Conservation (phyloP, 306 rosid species). For the Carpinus fangiana region DNA sequence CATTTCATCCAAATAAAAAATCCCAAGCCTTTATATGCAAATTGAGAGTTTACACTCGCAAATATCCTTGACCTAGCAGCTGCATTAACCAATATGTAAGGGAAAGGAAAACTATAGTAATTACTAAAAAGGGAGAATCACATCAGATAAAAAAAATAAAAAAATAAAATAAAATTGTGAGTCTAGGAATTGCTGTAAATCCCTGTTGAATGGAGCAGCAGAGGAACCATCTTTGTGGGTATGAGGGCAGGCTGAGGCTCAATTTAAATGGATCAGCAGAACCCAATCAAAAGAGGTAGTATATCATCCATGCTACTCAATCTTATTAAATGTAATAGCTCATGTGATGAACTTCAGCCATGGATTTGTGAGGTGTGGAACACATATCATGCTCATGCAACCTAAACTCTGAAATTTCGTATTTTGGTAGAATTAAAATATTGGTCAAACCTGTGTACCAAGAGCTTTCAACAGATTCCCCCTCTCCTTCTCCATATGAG, state of each 20-base stretch:
- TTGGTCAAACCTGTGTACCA: slow-evolving; percentile 78
- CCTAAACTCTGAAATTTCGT: neutral
- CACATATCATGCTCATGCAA: slow-evolving; percentile 1
- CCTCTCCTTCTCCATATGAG: slow-evolving; percentile 95
- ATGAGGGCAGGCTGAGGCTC: neutral
- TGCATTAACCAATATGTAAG: neutral
- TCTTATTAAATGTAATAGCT: slow-evolving; percentile 2
- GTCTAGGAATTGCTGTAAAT: neutral
- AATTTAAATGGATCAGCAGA: slow-evolving; percentile 1
- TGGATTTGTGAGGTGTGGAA: neutral
- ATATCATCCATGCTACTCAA: slow-evolving; percentile 19
- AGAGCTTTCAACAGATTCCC: slow-evolving; percentile 87
- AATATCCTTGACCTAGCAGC: neutral
- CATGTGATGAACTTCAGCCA: neutral
- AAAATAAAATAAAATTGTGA: neutral
- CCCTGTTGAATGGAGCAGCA: slow-evolving; percentile 3
- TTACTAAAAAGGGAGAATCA: neutral
- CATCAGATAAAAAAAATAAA: neutral
- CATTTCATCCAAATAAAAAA: neutral
- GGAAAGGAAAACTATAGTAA: neutral
- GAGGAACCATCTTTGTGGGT: slow-evolving; percentile 19
- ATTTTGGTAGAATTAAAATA: neutral
- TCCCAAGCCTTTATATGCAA: neutral
- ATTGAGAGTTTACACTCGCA: neutral
- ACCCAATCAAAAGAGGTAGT: slow-evolving; percentile 18